Base-by-base conservation (phyloP, 148 eudicot species). In the Heliosperma pusillum region DNA sequence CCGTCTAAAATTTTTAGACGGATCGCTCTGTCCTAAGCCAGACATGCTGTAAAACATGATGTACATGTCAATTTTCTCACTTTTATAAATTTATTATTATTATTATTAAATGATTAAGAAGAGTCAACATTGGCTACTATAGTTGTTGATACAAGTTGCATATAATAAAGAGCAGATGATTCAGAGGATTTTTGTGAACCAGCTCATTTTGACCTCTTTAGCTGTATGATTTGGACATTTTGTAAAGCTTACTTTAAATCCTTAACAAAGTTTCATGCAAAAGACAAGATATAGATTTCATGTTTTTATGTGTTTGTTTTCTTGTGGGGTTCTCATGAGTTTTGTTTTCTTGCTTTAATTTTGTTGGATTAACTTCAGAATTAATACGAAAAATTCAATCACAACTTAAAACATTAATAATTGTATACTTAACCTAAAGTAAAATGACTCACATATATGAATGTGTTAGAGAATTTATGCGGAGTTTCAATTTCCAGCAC, bases 121-220 rank as follows among this genome's bases (percentile, higher is more conserved):
- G 63, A 66, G 77, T 79, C 77, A 79, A 79, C 69, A 42, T 10
- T 36, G 76, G 65, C 70, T 67, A 59, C 30, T 62, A 12, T 13
- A 66, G 44, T 40, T 64, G 8, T n/a, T 2, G 74, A 50, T 53
- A 56, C 77, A 78, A 73, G 70, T 56, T 78, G 77, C 73, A 47
- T 19, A 79, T 20, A 45, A 40, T 45, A 73, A 16, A 55, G 53
- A 60, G 63, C 33, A 59, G 20, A 56, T 17, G 24, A 24, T 57
- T 57, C 77, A 72, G 30, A 56, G 47, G 58, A 45, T 58, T 29
- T 74, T 62, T 74, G 78, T 74, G 78, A 79, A 69, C 75, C 78
- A 79, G 78, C 78, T 79, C 71, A 79, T 73, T 61, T 10, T 45
- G 40, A 74, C 10, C 50, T 30, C 36, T 63, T 33, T 75, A 80